A percentile compares a stretch with the other conserved stretches of the same genome.
phyloP scores from a whole-genome alignment of 2,329 filamentous ascomycete genomes.

The Alternaria viburni region DNA sequence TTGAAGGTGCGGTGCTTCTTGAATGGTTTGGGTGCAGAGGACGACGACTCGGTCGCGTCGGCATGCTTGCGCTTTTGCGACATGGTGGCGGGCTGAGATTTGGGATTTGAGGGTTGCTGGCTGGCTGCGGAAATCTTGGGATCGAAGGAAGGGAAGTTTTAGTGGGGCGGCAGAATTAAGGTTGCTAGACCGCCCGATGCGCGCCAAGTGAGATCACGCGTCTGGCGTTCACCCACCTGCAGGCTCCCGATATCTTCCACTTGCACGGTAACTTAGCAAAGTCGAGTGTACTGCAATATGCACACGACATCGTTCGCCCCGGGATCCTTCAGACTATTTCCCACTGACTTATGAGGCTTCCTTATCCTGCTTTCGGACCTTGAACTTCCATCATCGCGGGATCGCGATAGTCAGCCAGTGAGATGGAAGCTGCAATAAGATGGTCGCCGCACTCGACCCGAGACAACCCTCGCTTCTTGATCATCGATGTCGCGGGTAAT shows the following conservation, averaged over 20 bases:
- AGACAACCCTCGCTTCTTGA: conserved; percentile 63
- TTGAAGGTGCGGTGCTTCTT: conserved; percentile 38
- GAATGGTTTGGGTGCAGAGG: conserved; percentile 12
- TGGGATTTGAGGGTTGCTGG: not conserved
- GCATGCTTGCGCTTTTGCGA: conserved; percentile 46
- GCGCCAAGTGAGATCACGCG: conserved; percentile 32
- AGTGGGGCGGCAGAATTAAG: conserved; percentile 38
- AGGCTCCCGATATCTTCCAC: not conserved
- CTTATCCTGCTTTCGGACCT: not conserved
- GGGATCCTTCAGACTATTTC: not conserved
- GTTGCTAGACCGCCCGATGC: conserved; percentile 21
- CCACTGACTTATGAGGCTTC: not conserved
- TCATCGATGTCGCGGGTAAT: conserved; percentile 66
- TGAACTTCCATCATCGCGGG: not conserved
- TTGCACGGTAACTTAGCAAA: not conserved
- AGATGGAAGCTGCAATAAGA: conserved; percentile 67
- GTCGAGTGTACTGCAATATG: not conserved
- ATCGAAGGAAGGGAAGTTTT: conserved; percentile 32
- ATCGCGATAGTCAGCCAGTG: conserved; percentile 19
- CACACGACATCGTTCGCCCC: not conserved
- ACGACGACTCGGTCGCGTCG: conserved; percentile 23
- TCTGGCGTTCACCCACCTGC: conserved; percentile 19
- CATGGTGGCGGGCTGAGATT: conserved; percentile 26
- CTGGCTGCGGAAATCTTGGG: conserved; percentile 7
- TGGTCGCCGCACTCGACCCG: conserved; percentile 66